phyloP scores from a whole-genome alignment of 2,329 filamentous ascomycete species.

The Aureobasidium sp. region DNA sequence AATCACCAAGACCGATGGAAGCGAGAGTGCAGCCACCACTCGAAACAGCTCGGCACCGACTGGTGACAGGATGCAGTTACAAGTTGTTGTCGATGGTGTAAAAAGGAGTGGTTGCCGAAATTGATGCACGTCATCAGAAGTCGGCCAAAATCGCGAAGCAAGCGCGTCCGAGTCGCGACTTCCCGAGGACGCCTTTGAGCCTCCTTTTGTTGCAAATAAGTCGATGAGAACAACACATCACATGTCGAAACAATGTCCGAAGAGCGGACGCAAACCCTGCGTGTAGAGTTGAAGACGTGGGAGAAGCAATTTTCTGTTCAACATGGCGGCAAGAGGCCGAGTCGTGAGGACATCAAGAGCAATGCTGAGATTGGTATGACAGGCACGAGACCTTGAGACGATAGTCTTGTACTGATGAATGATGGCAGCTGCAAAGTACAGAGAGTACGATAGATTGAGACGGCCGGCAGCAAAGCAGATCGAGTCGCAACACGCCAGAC shows the following conservation, averaged over 20 bases:
- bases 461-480: conserved; percentile 7
- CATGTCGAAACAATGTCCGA: conserved; percentile 2
- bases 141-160: background rate
- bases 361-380: conserved; percentile 61
- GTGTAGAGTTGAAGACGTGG: conserved; percentile 66
- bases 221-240: background rate
- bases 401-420: background rate
- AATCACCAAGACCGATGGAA: background rate
- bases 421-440: conserved; percentile 62
- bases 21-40: background rate
- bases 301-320: conserved; percentile 59
- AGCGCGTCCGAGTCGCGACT: conserved; percentile 9
- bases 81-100: background rate
- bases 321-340: conserved; percentile 62
- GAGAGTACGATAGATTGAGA: conserved; percentile 63
- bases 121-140: conserved; percentile 5
- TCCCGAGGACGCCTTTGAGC: background rate
- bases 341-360: conserved; percentile 68
- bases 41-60: background rate
- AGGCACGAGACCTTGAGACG: conserved; percentile 13
- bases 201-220: background rate
- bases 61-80: background rate
- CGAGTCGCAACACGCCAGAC: background rate
- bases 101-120: background rate
- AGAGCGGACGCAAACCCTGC: conserved; percentile 35